phyloP scores from a whole-genome alignment of 2,329 filamentous ascomycete genomes.

The Cercospora sesami region DNA sequence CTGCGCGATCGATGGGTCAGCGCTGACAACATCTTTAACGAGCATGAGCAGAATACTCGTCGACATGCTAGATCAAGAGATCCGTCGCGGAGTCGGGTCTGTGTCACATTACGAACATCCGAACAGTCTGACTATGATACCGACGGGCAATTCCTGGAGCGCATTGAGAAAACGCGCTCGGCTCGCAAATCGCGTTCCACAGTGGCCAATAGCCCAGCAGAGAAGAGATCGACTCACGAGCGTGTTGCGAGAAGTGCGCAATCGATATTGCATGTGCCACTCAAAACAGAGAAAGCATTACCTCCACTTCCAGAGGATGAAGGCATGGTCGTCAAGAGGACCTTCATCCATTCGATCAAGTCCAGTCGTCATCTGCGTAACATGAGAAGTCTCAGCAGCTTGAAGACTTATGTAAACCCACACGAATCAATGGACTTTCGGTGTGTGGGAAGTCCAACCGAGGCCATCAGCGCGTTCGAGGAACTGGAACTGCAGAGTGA shows the following conservation, averaged over 20 bases:
- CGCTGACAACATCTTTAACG: background rate
- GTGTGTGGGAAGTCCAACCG: background rate
- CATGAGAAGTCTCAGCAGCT: conserved; percentile 11
- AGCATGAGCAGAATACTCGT: conserved; percentile 1
- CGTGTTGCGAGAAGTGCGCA: background rate
- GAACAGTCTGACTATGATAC: background rate
- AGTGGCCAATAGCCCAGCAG: background rate
- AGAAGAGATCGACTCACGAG: background rate
- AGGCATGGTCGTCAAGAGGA: background rate
- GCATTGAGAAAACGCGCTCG: conserved; percentile 2
- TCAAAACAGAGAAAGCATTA: conserved; percentile 5
- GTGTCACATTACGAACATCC: conserved; percentile 1
- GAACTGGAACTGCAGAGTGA: conserved; percentile 8
- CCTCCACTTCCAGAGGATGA: conserved; percentile 2
- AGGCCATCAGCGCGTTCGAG: conserved; percentile 8
- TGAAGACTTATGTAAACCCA: conserved; percentile 4
- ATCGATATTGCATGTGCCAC: background rate
- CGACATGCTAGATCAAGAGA: background rate
- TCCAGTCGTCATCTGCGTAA: conserved; percentile 11
- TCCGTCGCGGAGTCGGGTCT: conserved; percentile 7
- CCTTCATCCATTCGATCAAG: conserved; percentile 10
- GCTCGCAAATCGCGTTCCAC: background rate
- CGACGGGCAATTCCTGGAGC: conserved; percentile 5
- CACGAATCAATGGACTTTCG: conserved; percentile 10
- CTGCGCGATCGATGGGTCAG: background rate